phyloP scores from a whole-genome alignment of 352 stramenopile species.

The Globisporangium barbulae region DNA sequence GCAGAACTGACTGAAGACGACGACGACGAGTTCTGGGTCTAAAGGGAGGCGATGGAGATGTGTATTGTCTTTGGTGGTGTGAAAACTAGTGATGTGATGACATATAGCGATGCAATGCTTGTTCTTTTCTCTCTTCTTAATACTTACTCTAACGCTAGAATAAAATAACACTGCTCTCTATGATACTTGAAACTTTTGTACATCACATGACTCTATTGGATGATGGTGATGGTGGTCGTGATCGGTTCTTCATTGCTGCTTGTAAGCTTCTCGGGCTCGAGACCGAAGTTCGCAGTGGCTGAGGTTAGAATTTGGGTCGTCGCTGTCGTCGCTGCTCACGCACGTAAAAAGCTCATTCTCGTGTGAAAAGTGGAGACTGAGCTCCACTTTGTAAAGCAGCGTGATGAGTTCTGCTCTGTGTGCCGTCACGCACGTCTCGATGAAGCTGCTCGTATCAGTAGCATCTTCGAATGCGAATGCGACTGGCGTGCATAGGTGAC shows the following conservation, averaged over 20 bases:
- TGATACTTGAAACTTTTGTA: not conserved
- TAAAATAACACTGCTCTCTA: conserved; percentile 3
- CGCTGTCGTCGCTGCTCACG: not conserved
- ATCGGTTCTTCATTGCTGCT: not conserved
- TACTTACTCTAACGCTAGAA: conserved; percentile 2
- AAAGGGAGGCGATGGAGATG: not conserved
- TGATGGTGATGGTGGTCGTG: not conserved
- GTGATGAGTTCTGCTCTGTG: not conserved
- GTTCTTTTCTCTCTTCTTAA: not conserved
- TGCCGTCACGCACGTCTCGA: not conserved
- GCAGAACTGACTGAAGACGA: conserved; percentile 4
- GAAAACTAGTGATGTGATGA: not conserved
- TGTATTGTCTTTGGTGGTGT: not conserved
- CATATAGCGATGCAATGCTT: too few relatives aligned
- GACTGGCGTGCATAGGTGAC: conserved; percentile 7
- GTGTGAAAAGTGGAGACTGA: conserved; percentile 8
- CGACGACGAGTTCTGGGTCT: conserved; percentile 17
- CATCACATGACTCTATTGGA: not conserved
- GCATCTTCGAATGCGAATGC: not conserved
- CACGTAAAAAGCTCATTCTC: not conserved
- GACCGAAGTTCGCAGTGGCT: not conserved
- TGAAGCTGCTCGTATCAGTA: not conserved
- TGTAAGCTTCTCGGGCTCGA: not conserved
- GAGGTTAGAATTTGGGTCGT: not conserved
- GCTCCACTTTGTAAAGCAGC: conserved; percentile 5